These are phyloP conservation scores for Naganishia onofrii DNA, from an alignment of 768 basidiomycete species.

Conservation along the genomic window DNA sequence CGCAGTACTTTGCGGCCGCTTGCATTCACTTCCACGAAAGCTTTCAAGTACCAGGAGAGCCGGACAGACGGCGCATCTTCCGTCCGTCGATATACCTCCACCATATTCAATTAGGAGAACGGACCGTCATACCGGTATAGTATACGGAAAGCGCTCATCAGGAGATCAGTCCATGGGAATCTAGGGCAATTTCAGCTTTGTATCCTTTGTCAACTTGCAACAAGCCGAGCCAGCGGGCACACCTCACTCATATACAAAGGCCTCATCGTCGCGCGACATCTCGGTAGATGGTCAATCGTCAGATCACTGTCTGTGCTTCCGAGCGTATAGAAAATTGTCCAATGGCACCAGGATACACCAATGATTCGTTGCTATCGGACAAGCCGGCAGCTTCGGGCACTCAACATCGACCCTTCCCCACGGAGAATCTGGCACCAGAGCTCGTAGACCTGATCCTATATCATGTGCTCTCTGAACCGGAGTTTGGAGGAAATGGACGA, in stretches of 20 bases:
- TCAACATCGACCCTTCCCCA: slow-evolving; percentile 24
- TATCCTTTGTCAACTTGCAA: no score
- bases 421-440: slow-evolving; percentile 23
- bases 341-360: background rate
- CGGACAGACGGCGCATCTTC: no score
- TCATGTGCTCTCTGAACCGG: slow-evolving; percentile 18
- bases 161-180: no score
- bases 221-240: no score
- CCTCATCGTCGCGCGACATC: background rate
- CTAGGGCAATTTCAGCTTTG: no score
- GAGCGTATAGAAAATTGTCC: background rate
- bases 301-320: background rate
- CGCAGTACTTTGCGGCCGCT: no score
- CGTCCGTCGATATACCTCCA: no score
- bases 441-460: slow-evolving; percentile 29
- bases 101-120: no score
- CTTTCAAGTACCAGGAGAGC: no score
- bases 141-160: no score
- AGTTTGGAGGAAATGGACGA: slow-evolving; percentile 32
- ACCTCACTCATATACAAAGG: background rate
- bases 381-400: background rate
- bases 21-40: no score
- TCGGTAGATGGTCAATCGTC: background rate
- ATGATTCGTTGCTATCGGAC: background rate
- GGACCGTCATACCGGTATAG: no score